These are phyloP conservation scores for Jatropha curcas DNA, from an alignment of 345 rosid species.

Conservation along the genomic window DNA sequence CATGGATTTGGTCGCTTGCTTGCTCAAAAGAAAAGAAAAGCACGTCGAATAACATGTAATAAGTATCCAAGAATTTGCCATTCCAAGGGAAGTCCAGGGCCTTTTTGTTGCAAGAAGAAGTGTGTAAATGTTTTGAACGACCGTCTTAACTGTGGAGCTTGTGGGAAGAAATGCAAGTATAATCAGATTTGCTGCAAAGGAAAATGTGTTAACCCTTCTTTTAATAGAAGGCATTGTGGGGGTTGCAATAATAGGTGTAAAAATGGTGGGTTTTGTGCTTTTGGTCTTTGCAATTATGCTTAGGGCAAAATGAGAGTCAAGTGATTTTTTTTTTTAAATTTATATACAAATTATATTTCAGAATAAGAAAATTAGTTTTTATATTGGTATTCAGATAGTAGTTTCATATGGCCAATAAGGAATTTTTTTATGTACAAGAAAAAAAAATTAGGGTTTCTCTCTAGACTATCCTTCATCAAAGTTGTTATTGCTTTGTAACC, in stretches of 20 bases:
- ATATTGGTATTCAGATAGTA: too few species aligned
- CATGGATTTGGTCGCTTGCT: not conserved
- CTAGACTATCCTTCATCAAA: too few species aligned
- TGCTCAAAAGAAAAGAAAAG: conserved; percentile 7
- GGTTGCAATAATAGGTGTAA: conserved; percentile 34
- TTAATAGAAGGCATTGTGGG: conserved; percentile 35
- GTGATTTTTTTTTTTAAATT: too few species aligned
- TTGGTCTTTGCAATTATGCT: conserved; percentile 21
- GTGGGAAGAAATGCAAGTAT: conserved; percentile 47
- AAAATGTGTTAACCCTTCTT: conserved; percentile 40
- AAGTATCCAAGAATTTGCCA: conserved; percentile 26
- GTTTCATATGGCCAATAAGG: too few species aligned
- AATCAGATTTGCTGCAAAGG: conserved; percentile 42
- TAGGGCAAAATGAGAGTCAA: not conserved
- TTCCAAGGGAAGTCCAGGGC: conserved; percentile 40
- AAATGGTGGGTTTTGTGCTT: conserved; percentile 31
- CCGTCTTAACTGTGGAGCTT: conserved; percentile 39
- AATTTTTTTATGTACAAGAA: too few species aligned
- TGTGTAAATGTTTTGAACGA: conserved; percentile 29
- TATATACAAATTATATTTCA: too few species aligned
- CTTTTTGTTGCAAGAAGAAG: conserved; percentile 39
- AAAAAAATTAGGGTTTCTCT: too few species aligned
- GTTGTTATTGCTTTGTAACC: too few species aligned
- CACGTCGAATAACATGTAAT: conserved; percentile 6
- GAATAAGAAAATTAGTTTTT: too few species aligned